These are phyloP conservation scores for Nakazawaea molendinolei DNA, from an alignment of 805 yeast species.

Conservation along the genomic window DNA sequence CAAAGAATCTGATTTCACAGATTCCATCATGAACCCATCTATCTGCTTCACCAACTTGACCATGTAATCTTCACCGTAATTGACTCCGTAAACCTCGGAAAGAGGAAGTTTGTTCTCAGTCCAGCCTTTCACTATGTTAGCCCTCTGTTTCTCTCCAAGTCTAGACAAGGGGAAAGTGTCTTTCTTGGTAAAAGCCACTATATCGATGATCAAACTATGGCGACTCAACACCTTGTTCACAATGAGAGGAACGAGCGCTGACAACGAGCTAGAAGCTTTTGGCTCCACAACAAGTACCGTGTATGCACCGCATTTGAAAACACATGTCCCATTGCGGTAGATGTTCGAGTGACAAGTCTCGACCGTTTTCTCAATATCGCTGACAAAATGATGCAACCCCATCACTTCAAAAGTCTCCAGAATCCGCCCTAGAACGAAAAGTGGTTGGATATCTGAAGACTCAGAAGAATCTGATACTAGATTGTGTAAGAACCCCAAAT, in stretches of 20 bases:
- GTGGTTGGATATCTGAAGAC: constrained; percentile 52
- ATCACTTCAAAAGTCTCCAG: constrained; percentile 84
- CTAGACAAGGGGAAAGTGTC: constrained; percentile 64
- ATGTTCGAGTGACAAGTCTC: constrained; percentile 43
- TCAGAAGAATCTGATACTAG: constrained; percentile 33
- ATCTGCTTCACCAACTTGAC: constrained; percentile 52
- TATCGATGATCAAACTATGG: constrained; percentile 78
- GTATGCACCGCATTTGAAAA: constrained; percentile 78
- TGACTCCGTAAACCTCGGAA: constrained; percentile 44
- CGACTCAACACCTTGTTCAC: constrained; percentile 71
- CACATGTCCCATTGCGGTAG: constrained; percentile 39
- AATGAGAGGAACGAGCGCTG: constrained; percentile 78
- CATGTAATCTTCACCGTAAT: constrained; percentile 62
- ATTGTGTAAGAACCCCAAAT: constrained; percentile 84
- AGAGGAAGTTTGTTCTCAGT: constrained; percentile 37
- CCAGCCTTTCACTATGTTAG: constrained; percentile 54
- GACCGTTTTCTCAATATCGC: constrained; percentile 71
- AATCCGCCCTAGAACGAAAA: constrained; percentile 79
- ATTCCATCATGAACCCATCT: constrained; percentile 21
- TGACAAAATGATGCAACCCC: constrained; percentile 88
- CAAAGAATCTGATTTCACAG: not conserved
- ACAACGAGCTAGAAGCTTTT: constrained; percentile 41
- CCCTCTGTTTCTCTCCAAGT: constrained; percentile 72
- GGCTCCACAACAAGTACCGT: constrained; percentile 69
- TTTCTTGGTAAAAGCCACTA: constrained; percentile 69